Percentiles rank a stretch among this genome's conserved stretches.
These are phyloP conservation scores for Dunaliella sp. DNA, from an alignment of 139 green algal species.

Conservation along the genomic window DNA sequence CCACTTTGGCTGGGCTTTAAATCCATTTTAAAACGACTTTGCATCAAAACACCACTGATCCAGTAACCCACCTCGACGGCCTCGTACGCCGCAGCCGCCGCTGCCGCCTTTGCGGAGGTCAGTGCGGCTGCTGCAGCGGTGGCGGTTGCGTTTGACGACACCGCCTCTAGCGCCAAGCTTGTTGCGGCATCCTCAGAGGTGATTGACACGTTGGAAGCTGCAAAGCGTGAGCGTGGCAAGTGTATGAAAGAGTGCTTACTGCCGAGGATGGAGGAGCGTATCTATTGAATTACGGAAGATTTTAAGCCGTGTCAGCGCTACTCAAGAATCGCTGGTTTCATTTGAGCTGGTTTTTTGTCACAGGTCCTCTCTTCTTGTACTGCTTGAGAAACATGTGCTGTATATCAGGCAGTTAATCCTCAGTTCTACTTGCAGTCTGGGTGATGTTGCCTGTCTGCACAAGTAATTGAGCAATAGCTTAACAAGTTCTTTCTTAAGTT, in stretches of 20 bases:
- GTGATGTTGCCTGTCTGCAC: no score
- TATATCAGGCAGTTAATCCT: no score
- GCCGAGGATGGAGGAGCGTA: background rate
- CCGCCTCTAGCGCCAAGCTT: background rate
- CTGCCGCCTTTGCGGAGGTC: background rate
- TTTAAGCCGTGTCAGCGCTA: background rate
- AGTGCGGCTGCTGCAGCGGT: background rate
- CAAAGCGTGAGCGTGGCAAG: no score
- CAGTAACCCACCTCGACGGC: background rate
- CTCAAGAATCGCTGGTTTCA: background rate
- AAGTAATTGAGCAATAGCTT: no score
- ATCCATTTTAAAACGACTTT: no score
- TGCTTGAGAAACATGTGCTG: no score
- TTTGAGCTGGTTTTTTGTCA: background rate
- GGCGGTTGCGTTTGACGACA: background rate
- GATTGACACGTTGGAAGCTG: no score
- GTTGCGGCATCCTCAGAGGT: no score
- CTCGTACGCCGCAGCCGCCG: background rate
- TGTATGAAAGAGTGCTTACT: background rate
- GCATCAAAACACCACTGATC: background rate
- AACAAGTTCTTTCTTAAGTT: no score
- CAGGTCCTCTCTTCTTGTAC: no score
- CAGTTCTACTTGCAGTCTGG: no score
- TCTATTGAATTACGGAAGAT: background rate
- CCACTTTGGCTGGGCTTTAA: no score